phyloP scores from a whole-genome alignment of 495 filamentous ascomycete genomes.

The Neurospora sp. region DNA sequence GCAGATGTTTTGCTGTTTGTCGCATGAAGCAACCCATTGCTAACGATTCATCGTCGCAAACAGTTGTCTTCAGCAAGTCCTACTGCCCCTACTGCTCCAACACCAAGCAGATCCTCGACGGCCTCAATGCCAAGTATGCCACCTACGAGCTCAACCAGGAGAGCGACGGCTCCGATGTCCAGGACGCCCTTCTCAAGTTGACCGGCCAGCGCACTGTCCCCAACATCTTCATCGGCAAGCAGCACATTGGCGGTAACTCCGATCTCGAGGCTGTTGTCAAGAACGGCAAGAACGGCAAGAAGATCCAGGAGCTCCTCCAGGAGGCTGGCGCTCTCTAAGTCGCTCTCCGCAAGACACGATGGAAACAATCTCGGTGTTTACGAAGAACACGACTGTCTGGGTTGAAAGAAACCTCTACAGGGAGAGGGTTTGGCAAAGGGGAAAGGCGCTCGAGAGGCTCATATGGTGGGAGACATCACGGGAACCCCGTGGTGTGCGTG shows the following conservation, averaged over 20 bases:
- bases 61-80: conserved; percentile 91
- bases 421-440: neutral
- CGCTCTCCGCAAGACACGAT: neutral
- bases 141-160: conserved; percentile 77
- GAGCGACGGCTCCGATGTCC: conserved; percentile 72
- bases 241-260: conserved; percentile 95
- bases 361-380: neutral
- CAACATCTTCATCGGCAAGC: conserved; percentile 83
- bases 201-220: conserved; percentile 80
- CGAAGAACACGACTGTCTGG: neutral
- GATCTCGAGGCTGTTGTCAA: conserved; percentile 59
- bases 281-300: conserved; percentile 27
- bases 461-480: neutral
- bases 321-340: conserved; percentile 29
- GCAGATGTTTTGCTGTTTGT: neutral
- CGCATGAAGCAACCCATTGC: neutral
- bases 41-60: neutral
- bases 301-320: conserved; percentile 29
- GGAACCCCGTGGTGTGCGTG: neutral
- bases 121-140: conserved; percentile 62
- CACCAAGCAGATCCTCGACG: conserved; percentile 61
- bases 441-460: neutral
- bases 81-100: conserved; percentile 93
- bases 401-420: neutral
- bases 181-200: conserved; percentile 72